phyloP scores from a whole-genome alignment of 2,329 filamentous ascomycete genomes.

The Neurospora crassa region DNA sequence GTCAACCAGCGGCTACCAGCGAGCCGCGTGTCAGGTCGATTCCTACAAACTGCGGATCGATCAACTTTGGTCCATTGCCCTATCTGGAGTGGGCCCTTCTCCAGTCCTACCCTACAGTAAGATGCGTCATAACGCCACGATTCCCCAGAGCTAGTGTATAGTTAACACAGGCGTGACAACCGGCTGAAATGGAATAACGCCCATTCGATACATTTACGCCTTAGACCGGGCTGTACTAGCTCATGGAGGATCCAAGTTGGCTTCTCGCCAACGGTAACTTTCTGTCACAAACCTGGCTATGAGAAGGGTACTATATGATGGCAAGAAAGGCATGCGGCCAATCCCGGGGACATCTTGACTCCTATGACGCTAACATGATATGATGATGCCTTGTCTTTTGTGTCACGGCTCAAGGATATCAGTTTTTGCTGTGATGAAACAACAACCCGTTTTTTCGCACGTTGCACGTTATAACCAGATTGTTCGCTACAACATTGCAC shows the following conservation, averaged over 20 bases:
- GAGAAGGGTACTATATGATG: not conserved
- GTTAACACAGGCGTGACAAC: constrained; percentile 3
- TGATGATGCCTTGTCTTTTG: not conserved
- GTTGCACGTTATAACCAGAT: not conserved
- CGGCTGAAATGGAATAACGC: not conserved
- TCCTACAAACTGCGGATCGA: constrained; percentile 5
- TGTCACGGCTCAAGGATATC: not conserved
- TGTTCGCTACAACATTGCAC: not conserved
- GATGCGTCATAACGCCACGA: constrained; percentile 4
- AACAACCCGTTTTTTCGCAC: not conserved
- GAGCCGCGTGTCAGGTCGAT: constrained; percentile 14
- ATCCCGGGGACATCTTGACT: not conserved
- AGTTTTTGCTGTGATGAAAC: not conserved
- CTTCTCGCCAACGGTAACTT: not conserved
- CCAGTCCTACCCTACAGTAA: not conserved
- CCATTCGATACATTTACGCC: not conserved
- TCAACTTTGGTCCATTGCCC: constrained; percentile 2
- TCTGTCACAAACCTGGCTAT: not conserved
- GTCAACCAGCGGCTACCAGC: constrained; percentile 3
- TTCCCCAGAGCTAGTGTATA: constrained; percentile 1
- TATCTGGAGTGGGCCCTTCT: not conserved
- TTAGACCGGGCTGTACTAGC: not conserved
- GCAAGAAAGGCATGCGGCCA: not conserved
- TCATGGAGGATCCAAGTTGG: not conserved
- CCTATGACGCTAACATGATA: not conserved